Percentiles rank a stretch among this genome's conserved stretches.
Evolutionary conservation across 805 yeast genomes (phyloP).

Genomic region (Ogataea corticis): DNA sequence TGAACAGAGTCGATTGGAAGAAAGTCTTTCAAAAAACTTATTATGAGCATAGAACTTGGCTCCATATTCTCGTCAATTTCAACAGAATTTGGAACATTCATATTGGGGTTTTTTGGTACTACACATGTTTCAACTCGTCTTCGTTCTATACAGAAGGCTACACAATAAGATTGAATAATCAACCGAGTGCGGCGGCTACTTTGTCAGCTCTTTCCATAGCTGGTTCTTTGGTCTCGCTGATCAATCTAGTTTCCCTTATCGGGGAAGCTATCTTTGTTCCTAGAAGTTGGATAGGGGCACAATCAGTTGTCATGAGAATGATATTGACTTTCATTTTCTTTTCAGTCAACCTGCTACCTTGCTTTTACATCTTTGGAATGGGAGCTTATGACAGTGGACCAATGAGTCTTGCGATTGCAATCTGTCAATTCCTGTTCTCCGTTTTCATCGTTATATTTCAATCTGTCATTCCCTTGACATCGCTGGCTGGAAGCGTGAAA

Average conservation of each 20-base stretch:
- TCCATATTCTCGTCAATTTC: slow-evolving; percentile 70
- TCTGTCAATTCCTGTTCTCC: slow-evolving; percentile 58
- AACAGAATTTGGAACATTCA: slow-evolving; percentile 82
- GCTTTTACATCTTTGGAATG: slow-evolving; percentile 48
- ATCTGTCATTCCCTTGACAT: slow-evolving; percentile 62
- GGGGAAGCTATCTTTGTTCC: slow-evolving; percentile 69
- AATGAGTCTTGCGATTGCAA: slow-evolving; percentile 46
- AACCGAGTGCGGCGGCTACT: slow-evolving; percentile 57
- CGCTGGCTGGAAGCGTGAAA: slow-evolving; percentile 46
- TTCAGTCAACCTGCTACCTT: slow-evolving; percentile 49
- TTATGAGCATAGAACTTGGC: slow-evolving; percentile 73
- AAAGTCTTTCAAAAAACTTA: slow-evolving; percentile 73
- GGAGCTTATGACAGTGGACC: slow-evolving; percentile 37
- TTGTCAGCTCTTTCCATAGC: slow-evolving; percentile 65
- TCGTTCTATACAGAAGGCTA: slow-evolving; percentile 64
- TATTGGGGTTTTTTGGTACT: slow-evolving; percentile 73
- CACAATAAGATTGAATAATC: slow-evolving; percentile 51
- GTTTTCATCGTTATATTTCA: slow-evolving; percentile 54
- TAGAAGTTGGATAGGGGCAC: slow-evolving; percentile 71
- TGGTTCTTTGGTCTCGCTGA: slow-evolving; percentile 59
- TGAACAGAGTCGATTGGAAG: slow-evolving; percentile 64
- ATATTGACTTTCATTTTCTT: slow-evolving; percentile 43
- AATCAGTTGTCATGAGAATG: slow-evolving; percentile 52
- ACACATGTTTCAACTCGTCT: slow-evolving; percentile 66
- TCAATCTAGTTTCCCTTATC: slow-evolving; percentile 55